Base-by-base conservation (phyloP, 768 basidiomycete species). In the Psilocybe azurescens region DNA sequence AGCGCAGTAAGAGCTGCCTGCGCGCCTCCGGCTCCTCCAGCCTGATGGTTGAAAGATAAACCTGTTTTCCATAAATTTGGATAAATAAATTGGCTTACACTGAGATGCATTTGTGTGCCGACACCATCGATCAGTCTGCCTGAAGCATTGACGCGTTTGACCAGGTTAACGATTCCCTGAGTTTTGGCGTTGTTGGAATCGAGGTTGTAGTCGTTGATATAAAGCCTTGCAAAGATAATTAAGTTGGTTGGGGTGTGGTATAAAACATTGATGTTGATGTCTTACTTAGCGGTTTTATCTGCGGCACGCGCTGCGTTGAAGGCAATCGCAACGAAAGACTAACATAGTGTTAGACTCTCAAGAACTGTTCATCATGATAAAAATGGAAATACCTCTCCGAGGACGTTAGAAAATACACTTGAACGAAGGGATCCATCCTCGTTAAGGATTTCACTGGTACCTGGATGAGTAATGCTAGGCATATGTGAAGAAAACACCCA, bases 321-420 rank as follows among this genome's bases (percentile, higher is more conserved):
- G 18, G 85, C 84, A 61, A 84, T 79, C 36, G 75, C 75, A 67
- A 86, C 78, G 70, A 83, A 85, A 51, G 77, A 75, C 72, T 79
- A 59, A 16, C 20, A 39, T 3, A 14, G 2, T n/a, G 6, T 41
- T 32, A 29, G 16, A 29, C 38, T 36, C 14, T 28, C 5, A n/a
- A 33, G n/a, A 13, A 28, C 41, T 49, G 32, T 28, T 16, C 5
- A 18, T 33, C 20, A 14, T 14, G n/a, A 14, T 9, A 51, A 5
- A 44, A 5, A n/a, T 14, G 10, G 14, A 56, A 58, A 32, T 59
- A 78, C 75, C 63, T 78, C 77, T 60, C 83, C 82, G n/a, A 85
- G 73, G 41, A 83, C 80, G 58, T 80, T 79, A 55, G 68, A 80
- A 74, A 83, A 84, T 46, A 84, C 80, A 60, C 79, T 79, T 38